A percentile compares a stretch with the other conserved stretches of the same genome.
Conservation (phyloP, 164 flowering plant genomes). For the Umbilicus rupestris region DNA sequence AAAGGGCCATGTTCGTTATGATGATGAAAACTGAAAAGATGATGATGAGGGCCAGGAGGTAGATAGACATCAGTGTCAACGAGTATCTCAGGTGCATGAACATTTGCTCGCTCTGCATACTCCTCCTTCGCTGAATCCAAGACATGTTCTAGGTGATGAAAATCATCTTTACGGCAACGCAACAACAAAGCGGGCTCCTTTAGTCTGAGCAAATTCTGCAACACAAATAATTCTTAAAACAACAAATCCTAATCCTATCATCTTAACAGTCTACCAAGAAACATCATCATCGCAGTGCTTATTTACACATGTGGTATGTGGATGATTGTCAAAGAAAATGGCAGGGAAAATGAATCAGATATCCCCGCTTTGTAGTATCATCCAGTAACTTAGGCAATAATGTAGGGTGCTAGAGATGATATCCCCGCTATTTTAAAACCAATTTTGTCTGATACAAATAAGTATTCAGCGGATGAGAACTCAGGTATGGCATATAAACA, state of each 20-base stretch:
- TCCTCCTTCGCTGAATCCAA: slow-evolving; percentile 65
- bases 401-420: background rate
- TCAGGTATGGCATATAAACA: background rate
- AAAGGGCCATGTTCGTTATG: slow-evolving; percentile 51
- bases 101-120: slow-evolving; percentile 63
- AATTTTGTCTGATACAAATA: background rate
- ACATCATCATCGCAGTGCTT: background rate
- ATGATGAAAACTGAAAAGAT: slow-evolving; percentile 72
- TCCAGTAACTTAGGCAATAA: no score
- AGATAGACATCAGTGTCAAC: slow-evolving; percentile 50
- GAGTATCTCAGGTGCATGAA: slow-evolving; percentile 67
- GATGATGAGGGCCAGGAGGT: slow-evolving; percentile 74
- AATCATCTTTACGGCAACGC: slow-evolving; percentile 76
- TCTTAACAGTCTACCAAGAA: background rate
- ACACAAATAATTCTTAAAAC: background rate
- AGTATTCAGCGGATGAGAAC: no score
- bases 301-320: background rate
- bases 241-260: background rate
- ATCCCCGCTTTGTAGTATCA: no score
- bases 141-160: slow-evolving; percentile 50
- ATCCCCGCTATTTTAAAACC: background rate
- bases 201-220: slow-evolving; percentile 83
- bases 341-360: no score
- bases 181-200: slow-evolving; percentile 85
- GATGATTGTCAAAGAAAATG: background rate